A percentile compares a stretch with the other conserved stretches of the same genome.
These are phyloP conservation scores for Spinacia oleracea DNA, from an alignment of 179 eudicot species.

Conservation along the genomic window DNA sequence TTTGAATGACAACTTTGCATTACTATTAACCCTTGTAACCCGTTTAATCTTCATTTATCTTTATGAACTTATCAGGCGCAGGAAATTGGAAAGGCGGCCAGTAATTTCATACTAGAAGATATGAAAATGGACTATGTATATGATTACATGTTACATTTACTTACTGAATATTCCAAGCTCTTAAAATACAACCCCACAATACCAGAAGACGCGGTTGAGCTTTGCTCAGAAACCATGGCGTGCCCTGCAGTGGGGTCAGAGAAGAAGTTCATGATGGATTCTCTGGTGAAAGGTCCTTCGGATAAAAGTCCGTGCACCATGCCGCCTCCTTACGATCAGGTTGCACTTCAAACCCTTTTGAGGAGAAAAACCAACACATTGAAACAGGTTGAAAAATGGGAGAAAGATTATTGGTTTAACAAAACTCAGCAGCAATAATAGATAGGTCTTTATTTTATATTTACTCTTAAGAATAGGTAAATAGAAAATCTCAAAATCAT, in stretches of 20 bases:
- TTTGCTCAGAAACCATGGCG: slow-evolving; percentile 75
- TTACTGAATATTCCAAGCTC: slow-evolving; percentile 75
- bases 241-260: slow-evolving; percentile 46
- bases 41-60: not conserved
- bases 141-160: slow-evolving; percentile 90
- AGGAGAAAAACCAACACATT: slow-evolving; percentile 40
- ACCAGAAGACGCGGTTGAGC: slow-evolving; percentile 58
- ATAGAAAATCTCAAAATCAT: not conserved
- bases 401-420: slow-evolving; percentile 48
- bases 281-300: slow-evolving; percentile 60
- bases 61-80: slow-evolving; percentile 57
- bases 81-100: slow-evolving; percentile 71
- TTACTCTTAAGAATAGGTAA: slow-evolving; percentile 20
- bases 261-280: slow-evolving; percentile 63
- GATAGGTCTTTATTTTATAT: not conserved
- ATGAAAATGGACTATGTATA: slow-evolving; percentile 79
- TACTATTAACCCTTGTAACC: not conserved
- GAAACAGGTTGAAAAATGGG: slow-evolving; percentile 63
- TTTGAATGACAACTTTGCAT: not conserved
- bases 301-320: slow-evolving; percentile 52
- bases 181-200: slow-evolving; percentile 62
- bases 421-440: slow-evolving; percentile 29
- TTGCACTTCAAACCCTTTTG: slow-evolving; percentile 33
- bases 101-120: slow-evolving; percentile 63
- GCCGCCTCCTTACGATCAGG: slow-evolving; percentile 68